phyloP scores from a whole-genome alignment of 2,329 filamentous ascomycete genomes.

The Exophiala aquamarina region DNA sequence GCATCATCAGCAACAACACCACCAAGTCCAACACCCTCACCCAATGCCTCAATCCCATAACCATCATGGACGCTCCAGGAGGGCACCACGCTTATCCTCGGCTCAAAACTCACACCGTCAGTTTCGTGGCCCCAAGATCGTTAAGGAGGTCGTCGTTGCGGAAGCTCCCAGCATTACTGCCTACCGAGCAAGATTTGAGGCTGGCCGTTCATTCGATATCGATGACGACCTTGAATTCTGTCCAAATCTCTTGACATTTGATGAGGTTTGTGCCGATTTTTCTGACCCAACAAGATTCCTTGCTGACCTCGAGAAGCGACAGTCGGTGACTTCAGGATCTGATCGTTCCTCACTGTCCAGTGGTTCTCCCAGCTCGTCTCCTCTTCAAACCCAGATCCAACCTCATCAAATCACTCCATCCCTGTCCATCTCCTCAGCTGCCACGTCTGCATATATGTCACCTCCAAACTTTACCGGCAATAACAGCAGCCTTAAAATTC shows the following conservation, averaged over 20 bases:
- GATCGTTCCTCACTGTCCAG: slow-evolving; percentile 94
- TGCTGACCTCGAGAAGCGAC: slow-evolving; percentile 59
- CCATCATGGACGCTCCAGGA: slow-evolving; percentile 73
- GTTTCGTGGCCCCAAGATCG: slow-evolving; percentile 78
- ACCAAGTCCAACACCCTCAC: slow-evolving; percentile 57
- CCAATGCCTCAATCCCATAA: slow-evolving; percentile 38
- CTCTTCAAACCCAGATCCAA: slow-evolving; percentile 78
- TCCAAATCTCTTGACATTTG: slow-evolving; percentile 86
- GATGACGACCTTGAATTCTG: slow-evolving; percentile 97
- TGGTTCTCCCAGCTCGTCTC: slow-evolving; percentile 88
- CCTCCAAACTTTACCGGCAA: slow-evolving; percentile 60
- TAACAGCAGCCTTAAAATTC: slow-evolving; percentile 76
- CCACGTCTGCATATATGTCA: slow-evolving; percentile 55
- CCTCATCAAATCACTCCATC: slow-evolving; percentile 71
- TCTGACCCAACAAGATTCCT: slow-evolving; percentile 22
- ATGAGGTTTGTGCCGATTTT: slow-evolving; percentile 65
- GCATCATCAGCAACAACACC: slow-evolving; percentile 36
- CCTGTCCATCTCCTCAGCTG: slow-evolving; percentile 67
- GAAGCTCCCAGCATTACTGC: slow-evolving; percentile 73
- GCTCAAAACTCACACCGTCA: slow-evolving; percentile 83
- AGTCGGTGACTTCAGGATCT: slow-evolving; percentile 85
- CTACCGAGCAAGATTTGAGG: slow-evolving; percentile 87
- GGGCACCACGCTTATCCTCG: slow-evolving; percentile 76
- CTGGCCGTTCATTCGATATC: slow-evolving; percentile 88
- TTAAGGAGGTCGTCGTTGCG: slow-evolving; percentile 71